Evolutionary conservation across 169 alveolate genomes (phyloP).

Genomic region (Toxoplasma gondii): DNA sequence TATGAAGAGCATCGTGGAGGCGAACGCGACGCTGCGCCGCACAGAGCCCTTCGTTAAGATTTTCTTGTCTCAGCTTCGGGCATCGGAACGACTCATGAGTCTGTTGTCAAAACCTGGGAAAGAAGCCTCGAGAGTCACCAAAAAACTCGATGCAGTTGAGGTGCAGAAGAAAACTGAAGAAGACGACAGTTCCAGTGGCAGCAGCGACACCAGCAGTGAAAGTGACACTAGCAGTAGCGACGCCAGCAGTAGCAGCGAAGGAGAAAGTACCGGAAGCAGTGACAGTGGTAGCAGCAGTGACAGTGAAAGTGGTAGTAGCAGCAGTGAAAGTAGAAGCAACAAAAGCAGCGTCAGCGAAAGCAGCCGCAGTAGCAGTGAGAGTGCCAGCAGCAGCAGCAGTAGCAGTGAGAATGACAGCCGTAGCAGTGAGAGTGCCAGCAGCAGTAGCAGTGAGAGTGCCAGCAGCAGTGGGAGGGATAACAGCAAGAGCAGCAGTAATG

Average conservation of each 20-base stretch:
- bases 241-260: not conserved
- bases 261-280: not conserved
- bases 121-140: not conserved
- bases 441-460: not conserved
- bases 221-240: not conserved
- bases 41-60: not conserved
- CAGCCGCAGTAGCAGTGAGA: not conserved
- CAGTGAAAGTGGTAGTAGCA: not conserved
- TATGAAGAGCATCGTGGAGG: not conserved
- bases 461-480: not conserved
- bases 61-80: not conserved
- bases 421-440: not conserved
- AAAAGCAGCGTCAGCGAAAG: not conserved
- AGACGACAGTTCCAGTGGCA: not conserved
- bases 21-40: not conserved
- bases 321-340: not conserved
- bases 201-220: not conserved
- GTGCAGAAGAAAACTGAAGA: not conserved
- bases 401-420: not conserved
- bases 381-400: not conserved
- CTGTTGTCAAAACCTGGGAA: not conserved
- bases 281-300: not conserved
- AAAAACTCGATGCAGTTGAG: not conserved
- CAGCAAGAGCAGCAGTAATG: not conserved
- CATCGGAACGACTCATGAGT: not conserved